Conservation (phyloP, 495 filamentous ascomycete species). For the Trichoderma erinaceum region DNA sequence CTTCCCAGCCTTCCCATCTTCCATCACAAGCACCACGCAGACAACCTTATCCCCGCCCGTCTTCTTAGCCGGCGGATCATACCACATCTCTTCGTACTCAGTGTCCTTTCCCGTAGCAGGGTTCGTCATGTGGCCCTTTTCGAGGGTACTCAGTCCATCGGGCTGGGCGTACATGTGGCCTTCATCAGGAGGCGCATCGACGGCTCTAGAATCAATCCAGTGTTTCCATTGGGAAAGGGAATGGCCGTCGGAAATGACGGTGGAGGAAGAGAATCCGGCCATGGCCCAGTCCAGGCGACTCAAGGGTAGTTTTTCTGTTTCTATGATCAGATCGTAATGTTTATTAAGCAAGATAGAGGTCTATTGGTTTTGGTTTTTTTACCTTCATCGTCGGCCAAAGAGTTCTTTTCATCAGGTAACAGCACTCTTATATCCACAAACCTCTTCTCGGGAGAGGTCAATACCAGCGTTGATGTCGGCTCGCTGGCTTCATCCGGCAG, state of each 20-base stretch:
- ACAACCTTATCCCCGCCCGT: conserved; percentile 17
- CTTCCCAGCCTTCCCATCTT: conserved; percentile 23
- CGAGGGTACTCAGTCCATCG: conserved; percentile 36
- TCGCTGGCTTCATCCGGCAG: conserved; percentile 34
- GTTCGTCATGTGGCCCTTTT: conserved; percentile 46
- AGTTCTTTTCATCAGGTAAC: conserved; percentile 4
- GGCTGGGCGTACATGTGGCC: conserved; percentile 42
- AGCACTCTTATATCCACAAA: conserved; percentile 49
- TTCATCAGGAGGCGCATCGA: conserved; percentile 36
- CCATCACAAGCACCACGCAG: conserved; percentile 32
- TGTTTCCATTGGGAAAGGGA: conserved; percentile 43
- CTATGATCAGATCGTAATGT: neutral
- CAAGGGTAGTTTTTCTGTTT: conserved; percentile 18
- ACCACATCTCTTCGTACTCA: conserved; percentile 52
- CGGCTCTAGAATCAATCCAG: conserved; percentile 45
- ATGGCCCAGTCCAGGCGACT: conserved; percentile 47
- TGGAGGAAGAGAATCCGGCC: conserved; percentile 39
- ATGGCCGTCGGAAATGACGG: neutral
- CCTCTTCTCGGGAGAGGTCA: conserved; percentile 41
- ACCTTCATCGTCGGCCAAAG: neutral
- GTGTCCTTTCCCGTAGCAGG: conserved; percentile 34
- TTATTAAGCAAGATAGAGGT: neutral
- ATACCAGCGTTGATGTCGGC: conserved; percentile 39
- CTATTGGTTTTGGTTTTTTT: neutral
- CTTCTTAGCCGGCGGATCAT: conserved; percentile 23